phyloP scores from a whole-genome alignment of 352 stramenopile genomes.

The Phytophthora macrochlamydospora region DNA sequence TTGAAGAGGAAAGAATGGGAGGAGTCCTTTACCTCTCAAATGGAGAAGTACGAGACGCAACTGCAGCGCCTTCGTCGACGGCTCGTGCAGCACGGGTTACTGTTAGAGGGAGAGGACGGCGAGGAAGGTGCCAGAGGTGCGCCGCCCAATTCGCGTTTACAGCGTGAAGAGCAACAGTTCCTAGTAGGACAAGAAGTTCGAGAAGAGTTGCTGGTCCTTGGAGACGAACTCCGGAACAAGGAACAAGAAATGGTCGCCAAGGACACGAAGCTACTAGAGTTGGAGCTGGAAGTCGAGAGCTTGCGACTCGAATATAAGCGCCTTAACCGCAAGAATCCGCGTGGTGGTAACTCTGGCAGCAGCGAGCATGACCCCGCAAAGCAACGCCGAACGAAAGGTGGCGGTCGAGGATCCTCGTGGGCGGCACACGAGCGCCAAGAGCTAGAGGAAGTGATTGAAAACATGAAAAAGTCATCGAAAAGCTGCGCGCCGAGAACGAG shows the following conservation, averaged over 20 bases:
- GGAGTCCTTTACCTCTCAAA: slow-evolving; percentile 45
- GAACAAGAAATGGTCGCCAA: slow-evolving; percentile 59
- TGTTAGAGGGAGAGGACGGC: slow-evolving; percentile 12
- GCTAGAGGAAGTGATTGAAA: slow-evolving; percentile 78
- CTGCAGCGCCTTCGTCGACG: slow-evolving; percentile 50
- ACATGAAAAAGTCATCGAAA: slow-evolving; percentile 88
- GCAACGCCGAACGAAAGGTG: slow-evolving; percentile 15
- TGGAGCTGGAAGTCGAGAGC: slow-evolving; percentile 75
- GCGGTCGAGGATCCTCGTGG: slow-evolving; percentile 15
- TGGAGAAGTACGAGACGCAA: slow-evolving; percentile 62
- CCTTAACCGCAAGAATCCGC: slow-evolving; percentile 47
- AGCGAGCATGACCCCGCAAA: slow-evolving; percentile 9
- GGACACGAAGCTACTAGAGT: slow-evolving; percentile 68
- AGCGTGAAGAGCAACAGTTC: slow-evolving; percentile 57
- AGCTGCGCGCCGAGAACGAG: slow-evolving; percentile 76
- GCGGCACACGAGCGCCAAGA: slow-evolving; percentile 50
- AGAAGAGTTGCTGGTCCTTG: slow-evolving; percentile 48
- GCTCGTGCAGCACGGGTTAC: slow-evolving; percentile 40
- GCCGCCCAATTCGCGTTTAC: slow-evolving; percentile 22
- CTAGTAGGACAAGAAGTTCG: slow-evolving; percentile 46
- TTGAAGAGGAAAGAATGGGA: slow-evolving; percentile 79
- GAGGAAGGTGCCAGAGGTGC: slow-evolving; percentile 14
- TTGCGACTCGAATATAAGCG: slow-evolving; percentile 64
- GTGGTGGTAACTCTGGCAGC: slow-evolving; percentile 5
- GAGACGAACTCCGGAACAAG: slow-evolving; percentile 52